Conservation (phyloP, 2,329 filamentous ascomycete genomes). For the Endocalyx cinctus region DNA sequence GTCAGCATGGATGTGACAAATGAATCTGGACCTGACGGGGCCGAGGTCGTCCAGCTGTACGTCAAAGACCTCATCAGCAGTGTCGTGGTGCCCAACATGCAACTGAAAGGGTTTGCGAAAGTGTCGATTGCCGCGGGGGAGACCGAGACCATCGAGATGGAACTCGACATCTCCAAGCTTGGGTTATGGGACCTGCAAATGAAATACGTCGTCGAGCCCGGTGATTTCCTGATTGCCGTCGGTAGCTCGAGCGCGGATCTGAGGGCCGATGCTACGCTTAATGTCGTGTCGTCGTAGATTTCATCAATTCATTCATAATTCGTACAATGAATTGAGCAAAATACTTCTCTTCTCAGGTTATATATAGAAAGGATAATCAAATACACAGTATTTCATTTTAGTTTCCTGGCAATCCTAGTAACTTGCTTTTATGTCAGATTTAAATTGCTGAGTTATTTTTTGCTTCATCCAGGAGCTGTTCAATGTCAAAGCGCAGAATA, state of each 20-base stretch:
- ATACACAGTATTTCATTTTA: too few relatives aligned
- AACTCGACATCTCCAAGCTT: constrained; percentile 43
- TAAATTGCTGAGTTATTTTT: too few relatives aligned
- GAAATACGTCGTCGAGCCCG: constrained; percentile 70
- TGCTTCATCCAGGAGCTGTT: too few relatives aligned
- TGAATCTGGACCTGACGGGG: constrained; percentile 49
- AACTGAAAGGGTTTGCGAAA: constrained; percentile 65
- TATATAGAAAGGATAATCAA: too few relatives aligned
- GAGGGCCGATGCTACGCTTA: constrained; percentile 51
- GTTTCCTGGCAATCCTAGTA: too few relatives aligned
- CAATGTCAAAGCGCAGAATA: too few relatives aligned
- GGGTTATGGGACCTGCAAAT: constrained; percentile 56
- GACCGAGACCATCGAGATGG: constrained; percentile 46
- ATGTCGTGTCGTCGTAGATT: constrained; percentile 33
- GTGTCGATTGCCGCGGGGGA: constrained; percentile 55
- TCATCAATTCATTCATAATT: too few relatives aligned
- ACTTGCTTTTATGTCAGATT: too few relatives aligned
- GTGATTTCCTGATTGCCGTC: constrained; percentile 59
- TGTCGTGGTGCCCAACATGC: constrained; percentile 60
- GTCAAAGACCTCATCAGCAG: constrained; percentile 58
- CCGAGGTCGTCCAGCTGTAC: constrained; percentile 66
- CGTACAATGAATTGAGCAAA: too few relatives aligned
- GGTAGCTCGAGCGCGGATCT: constrained; percentile 57
- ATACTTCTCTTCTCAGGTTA: too few relatives aligned
- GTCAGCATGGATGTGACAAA: constrained; percentile 61